Conservation (phyloP, 2,329 filamentous ascomycete species). For the Ramularia collo-cygni region DNA sequence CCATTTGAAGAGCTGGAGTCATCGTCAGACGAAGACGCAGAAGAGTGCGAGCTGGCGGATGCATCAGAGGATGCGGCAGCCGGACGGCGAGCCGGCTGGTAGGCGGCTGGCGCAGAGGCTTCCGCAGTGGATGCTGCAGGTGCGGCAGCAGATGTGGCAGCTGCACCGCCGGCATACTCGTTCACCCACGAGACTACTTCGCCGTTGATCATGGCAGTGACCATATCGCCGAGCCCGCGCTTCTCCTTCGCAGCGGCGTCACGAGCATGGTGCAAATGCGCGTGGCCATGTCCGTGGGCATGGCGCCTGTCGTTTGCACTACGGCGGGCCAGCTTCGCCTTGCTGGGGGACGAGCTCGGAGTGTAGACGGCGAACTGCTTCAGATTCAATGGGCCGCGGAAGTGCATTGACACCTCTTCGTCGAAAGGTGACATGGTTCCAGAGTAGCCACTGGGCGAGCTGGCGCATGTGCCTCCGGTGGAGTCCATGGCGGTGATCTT, state of each 20-base stretch:
- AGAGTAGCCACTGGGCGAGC: slow-evolving; percentile 46
- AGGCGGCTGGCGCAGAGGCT: slow-evolving; percentile 12
- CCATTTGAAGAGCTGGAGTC: slow-evolving; percentile 12
- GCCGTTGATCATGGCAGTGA: slow-evolving; percentile 55
- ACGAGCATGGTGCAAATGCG: slow-evolving; percentile 44
- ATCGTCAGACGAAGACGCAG: slow-evolving; percentile 17
- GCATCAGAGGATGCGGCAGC: slow-evolving; percentile 12
- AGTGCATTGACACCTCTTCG: slow-evolving; percentile 64
- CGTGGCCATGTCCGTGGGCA: slow-evolving; percentile 40
- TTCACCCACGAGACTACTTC: slow-evolving; percentile 54
- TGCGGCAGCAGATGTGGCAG: slow-evolving; percentile 10
- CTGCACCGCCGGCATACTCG: slow-evolving; percentile 40
- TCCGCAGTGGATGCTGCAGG: slow-evolving; percentile 6
- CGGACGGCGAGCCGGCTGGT: slow-evolving; percentile 11
- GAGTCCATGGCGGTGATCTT: slow-evolving; percentile 55
- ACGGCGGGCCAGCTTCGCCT: slow-evolving; percentile 16
- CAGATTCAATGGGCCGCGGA: slow-evolving; percentile 63
- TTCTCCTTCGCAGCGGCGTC: slow-evolving; percentile 30
- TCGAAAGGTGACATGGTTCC: slow-evolving; percentile 61
- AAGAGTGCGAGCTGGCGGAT: slow-evolving; percentile 12
- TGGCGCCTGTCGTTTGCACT: slow-evolving; percentile 28
- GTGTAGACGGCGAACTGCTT: slow-evolving; percentile 64
- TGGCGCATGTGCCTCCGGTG: slow-evolving; percentile 49
- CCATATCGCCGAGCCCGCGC: slow-evolving; percentile 42
- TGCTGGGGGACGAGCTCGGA: slow-evolving; percentile 33